Evolutionary conservation across 2,329 filamentous ascomycete genomes (phyloP).

Genomic region (Fusarium sp.): DNA sequence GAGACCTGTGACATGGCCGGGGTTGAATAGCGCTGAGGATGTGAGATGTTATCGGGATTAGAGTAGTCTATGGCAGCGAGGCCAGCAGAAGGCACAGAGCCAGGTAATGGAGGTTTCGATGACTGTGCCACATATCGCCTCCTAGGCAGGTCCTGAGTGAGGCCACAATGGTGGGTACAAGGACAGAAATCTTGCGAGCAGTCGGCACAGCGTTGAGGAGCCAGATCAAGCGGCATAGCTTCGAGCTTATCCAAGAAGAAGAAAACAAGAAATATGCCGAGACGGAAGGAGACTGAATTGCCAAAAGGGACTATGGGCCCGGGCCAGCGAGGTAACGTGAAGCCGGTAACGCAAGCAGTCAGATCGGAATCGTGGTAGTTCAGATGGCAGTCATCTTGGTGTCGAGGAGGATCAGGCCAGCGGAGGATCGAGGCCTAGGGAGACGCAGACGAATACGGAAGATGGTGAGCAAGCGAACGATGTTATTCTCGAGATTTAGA

Average conservation of each 20-base stretch:
- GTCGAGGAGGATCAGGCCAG: constrained; percentile 27
- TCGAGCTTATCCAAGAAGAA: constrained; percentile 18
- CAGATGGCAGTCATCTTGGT: constrained; percentile 40
- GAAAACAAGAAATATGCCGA: background rate
- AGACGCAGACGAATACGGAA: constrained; percentile 1
- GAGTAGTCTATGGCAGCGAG: constrained; percentile 26
- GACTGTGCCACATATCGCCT: constrained; percentile 39
- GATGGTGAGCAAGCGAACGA: constrained; percentile 29
- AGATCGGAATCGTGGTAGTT: constrained; percentile 29
- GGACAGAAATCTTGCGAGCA: constrained; percentile 27
- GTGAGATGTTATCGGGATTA: constrained; percentile 6
- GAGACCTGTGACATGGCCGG: constrained; percentile 30
- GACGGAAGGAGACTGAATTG: constrained; percentile 19
- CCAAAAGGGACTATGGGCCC: constrained; percentile 15
- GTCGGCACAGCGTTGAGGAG: constrained; percentile 36
- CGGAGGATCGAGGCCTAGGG: constrained; percentile 20
- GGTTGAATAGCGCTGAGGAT: constrained; percentile 14
- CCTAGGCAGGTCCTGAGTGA: constrained; percentile 19
- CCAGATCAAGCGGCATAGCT: constrained; percentile 41
- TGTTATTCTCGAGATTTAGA: constrained; percentile 26
- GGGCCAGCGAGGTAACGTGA: constrained; percentile 13
- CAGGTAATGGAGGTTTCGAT: constrained; percentile 26
- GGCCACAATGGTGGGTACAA: constrained; percentile 27
- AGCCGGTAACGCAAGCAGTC: constrained; percentile 17
- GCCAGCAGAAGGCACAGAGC: constrained; percentile 35